Evolutionary conservation across 2,329 filamentous ascomycete genomes (phyloP).

Genomic region (Colletotrichum spinosum): DNA sequence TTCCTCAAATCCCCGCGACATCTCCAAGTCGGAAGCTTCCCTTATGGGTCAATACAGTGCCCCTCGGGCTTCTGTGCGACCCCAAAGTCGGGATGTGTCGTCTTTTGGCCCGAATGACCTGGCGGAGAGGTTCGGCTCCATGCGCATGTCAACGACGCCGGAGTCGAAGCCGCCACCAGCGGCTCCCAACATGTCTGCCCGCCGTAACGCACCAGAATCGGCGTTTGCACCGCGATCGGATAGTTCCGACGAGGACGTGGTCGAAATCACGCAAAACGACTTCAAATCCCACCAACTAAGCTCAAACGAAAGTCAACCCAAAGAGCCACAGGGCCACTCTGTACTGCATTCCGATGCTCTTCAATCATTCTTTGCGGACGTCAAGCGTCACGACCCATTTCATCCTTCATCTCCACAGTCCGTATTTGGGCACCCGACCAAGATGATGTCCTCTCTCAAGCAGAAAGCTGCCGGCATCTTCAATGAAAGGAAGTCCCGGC

Average conservation of each 20-base stretch:
- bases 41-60: constrained; percentile 28
- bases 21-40: constrained; percentile 8
- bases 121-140: constrained; percentile 33
- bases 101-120: constrained; percentile 35
- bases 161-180: constrained; percentile 18
- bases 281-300: constrained; percentile 15
- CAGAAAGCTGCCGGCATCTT: constrained; percentile 67
- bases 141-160: constrained; percentile 35
- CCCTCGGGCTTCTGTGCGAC: constrained; percentile 44
- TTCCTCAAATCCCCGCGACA: constrained; percentile 42
- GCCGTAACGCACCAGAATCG: constrained; percentile 7
- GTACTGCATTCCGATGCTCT: constrained; percentile 35
- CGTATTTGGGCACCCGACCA: constrained; percentile 53
- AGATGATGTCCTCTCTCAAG: constrained; percentile 63
- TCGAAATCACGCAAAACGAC: constrained; percentile 33
- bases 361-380: constrained; percentile 36
- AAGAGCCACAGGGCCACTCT: constrained; percentile 26
- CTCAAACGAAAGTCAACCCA: constrained; percentile 19
- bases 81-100: constrained; percentile 23
- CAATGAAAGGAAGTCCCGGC: constrained; percentile 64
- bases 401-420: constrained; percentile 40
- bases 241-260: constrained; percentile 23
- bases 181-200: constrained; percentile 11
- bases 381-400: constrained; percentile 28
- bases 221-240: constrained; percentile 16